These are phyloP conservation scores for Cryomyces minteri DNA, from an alignment of 495 filamentous ascomycete genomes.

Conservation along the genomic window DNA sequence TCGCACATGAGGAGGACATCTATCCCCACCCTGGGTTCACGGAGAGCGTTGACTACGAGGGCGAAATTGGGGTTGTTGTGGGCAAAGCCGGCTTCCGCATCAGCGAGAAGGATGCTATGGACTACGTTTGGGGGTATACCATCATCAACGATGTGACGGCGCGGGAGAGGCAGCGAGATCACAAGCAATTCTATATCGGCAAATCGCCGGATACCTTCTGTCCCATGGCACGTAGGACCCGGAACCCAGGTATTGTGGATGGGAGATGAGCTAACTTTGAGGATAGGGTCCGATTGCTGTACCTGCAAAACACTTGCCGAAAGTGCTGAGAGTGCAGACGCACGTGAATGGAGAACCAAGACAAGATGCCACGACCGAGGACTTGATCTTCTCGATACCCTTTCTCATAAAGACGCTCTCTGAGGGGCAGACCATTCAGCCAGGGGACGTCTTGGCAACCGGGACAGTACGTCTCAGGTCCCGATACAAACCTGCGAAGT, in stretches of 20 bases:
- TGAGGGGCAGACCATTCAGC: constrained; percentile 23
- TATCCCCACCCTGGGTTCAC: constrained; percentile 30
- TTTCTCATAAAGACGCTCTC: constrained; percentile 25
- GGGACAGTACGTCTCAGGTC: constrained; percentile 16
- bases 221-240: constrained; percentile 23
- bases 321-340: constrained; percentile 23
- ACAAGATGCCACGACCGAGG: constrained; percentile 23
- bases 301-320: constrained; percentile 23
- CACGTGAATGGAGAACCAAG: constrained; percentile 26
- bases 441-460: constrained; percentile 29
- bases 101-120: constrained; percentile 25
- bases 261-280: background rate
- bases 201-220: constrained; percentile 37
- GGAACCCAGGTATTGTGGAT: background rate
- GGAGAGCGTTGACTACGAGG: constrained; percentile 33
- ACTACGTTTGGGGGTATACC: constrained; percentile 37
- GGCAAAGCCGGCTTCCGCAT: constrained; percentile 30
- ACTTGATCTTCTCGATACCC: constrained; percentile 29
- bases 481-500: background rate
- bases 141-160: constrained; percentile 40
- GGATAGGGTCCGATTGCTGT: constrained; percentile 32
- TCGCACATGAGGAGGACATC: constrained; percentile 28
- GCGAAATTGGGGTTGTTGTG: constrained; percentile 37
- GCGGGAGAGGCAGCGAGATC: constrained; percentile 34
- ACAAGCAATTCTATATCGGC: constrained; percentile 39